Percentiles rank a stretch among this genome's conserved stretches.
phyloP scores from a whole-genome alignment of 176 grass and related monocot genomes.

The Cenchrus purpureus region DNA sequence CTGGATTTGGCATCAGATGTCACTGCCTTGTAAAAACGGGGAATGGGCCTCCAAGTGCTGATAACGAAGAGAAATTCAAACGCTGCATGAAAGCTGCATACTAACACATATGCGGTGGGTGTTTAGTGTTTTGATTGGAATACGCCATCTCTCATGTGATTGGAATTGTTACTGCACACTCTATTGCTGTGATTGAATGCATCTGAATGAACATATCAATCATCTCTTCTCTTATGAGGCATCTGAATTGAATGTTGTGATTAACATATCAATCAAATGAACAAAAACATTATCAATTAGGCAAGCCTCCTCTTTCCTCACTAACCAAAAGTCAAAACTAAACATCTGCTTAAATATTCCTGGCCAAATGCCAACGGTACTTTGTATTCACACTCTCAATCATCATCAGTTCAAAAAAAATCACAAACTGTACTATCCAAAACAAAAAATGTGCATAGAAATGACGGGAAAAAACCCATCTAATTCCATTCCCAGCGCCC shows the following conservation, averaged over 20 bases:
- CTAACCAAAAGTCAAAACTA: neutral
- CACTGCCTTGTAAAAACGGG: no score
- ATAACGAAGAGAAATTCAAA: no score
- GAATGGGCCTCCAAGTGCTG: no score
- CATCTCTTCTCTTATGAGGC: neutral
- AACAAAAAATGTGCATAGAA: neutral
- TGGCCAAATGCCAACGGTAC: neutral
- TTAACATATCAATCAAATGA: neutral
- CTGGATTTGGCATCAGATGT: no score
- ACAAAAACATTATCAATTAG: neutral
- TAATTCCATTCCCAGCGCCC: neutral
- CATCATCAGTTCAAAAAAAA: neutral
- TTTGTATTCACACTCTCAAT: neutral
- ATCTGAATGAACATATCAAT: no score
- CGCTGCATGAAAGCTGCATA: no score
- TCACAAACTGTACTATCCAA: neutral
- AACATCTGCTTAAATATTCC: neutral
- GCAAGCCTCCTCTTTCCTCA: neutral
- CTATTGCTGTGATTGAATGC: no score
- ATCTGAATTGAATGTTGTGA: no score
- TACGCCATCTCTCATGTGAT: no score
- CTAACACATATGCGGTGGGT: no score
- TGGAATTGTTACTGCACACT: no score
- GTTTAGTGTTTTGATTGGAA: no score
- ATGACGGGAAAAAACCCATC: slow-evolving; percentile 21